phyloP scores from a whole-genome alignment of 352 stramenopile species.

The Thraustochytrium striatum region DNA sequence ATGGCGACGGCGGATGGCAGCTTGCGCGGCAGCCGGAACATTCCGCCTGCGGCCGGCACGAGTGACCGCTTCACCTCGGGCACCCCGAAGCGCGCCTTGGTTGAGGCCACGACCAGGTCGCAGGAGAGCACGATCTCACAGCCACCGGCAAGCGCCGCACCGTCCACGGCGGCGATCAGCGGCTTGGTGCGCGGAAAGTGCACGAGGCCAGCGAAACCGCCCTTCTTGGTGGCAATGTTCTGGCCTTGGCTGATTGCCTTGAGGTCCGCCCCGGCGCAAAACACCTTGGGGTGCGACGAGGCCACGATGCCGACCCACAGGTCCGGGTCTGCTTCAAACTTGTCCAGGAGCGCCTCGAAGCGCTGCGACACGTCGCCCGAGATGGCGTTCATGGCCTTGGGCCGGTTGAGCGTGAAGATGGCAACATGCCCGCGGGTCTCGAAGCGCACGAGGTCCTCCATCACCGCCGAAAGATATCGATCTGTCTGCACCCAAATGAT shows the following conservation, averaged over 20 bases:
- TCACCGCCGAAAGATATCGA: not conserved
- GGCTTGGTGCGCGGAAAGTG: slow-evolving; percentile 42
- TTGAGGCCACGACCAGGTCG: slow-evolving; percentile 46
- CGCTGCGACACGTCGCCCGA: slow-evolving; percentile 31
- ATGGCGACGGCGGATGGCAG: slow-evolving; percentile 42
- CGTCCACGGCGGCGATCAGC: slow-evolving; percentile 45
- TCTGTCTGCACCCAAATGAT: too few relatives aligned
- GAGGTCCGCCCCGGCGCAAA: slow-evolving; percentile 47
- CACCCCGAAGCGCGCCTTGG: slow-evolving; percentile 35
- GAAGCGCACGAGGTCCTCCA: slow-evolving; percentile 35
- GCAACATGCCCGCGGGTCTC: slow-evolving; percentile 46
- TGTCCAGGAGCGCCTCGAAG: slow-evolving; percentile 42
- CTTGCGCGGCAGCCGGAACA: slow-evolving; percentile 44
- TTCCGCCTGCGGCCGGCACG: slow-evolving; percentile 32
- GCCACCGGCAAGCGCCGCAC: slow-evolving; percentile 33
- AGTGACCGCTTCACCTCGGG: slow-evolving; percentile 47
- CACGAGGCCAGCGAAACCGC: slow-evolving; percentile 48
- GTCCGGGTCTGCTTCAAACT: slow-evolving; percentile 44
- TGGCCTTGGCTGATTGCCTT: slow-evolving; percentile 44
- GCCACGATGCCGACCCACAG: slow-evolving; percentile 48
- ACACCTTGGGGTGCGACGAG: slow-evolving; percentile 40
- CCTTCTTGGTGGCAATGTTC: slow-evolving; percentile 42
- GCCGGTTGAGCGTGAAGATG: slow-evolving; percentile 50
- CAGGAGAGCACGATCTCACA: slow-evolving; percentile 48
- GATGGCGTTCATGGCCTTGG: slow-evolving; percentile 41